phyloP scores from a whole-genome alignment of 1,284 basidiomycete genomes.

The Microbotryum violaceum region DNA sequence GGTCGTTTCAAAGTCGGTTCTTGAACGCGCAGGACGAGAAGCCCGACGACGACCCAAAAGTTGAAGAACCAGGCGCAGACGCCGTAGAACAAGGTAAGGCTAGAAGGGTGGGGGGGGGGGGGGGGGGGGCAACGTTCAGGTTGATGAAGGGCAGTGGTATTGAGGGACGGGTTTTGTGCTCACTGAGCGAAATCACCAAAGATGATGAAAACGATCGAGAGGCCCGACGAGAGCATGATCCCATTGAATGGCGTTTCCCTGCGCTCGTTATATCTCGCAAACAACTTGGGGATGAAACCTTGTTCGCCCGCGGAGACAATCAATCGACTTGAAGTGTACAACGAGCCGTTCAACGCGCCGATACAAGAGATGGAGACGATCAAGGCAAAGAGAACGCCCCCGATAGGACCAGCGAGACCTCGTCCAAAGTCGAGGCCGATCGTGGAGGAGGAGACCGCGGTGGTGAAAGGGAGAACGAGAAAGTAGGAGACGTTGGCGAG shows the following conservation, averaged over 20 bases:
- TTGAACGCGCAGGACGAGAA: constrained; percentile 79
- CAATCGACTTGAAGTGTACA: constrained; percentile 74
- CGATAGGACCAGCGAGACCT: constrained; percentile 71
- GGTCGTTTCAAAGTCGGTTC: constrained; percentile 84
- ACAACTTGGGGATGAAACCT: constrained; percentile 73
- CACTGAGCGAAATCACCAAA: constrained; percentile 64
- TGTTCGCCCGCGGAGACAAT: constrained; percentile 84
- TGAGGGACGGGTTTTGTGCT: no score
- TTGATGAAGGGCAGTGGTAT: constrained; percentile 43
- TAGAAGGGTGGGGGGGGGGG: no score
- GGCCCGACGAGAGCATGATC: constrained; percentile 58
- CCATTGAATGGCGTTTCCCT: constrained; percentile 80
- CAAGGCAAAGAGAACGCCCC: constrained; percentile 76
- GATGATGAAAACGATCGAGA: constrained; percentile 69
- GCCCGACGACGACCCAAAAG: constrained; percentile 78
- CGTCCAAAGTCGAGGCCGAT: constrained; percentile 67
- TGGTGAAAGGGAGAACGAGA: constrained; percentile 62
- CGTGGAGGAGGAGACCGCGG: neutral
- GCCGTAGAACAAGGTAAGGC: constrained; percentile 41
- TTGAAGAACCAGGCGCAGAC: constrained; percentile 84
- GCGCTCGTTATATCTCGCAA: constrained; percentile 63
- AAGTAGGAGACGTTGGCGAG: constrained; percentile 83
- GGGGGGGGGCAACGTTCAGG: no score
- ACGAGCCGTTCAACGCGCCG: constrained; percentile 78
- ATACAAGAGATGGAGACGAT: constrained; percentile 93